phyloP scores from a whole-genome alignment of 2,329 filamentous ascomycete genomes.

The Chaetomium olivaceum region DNA sequence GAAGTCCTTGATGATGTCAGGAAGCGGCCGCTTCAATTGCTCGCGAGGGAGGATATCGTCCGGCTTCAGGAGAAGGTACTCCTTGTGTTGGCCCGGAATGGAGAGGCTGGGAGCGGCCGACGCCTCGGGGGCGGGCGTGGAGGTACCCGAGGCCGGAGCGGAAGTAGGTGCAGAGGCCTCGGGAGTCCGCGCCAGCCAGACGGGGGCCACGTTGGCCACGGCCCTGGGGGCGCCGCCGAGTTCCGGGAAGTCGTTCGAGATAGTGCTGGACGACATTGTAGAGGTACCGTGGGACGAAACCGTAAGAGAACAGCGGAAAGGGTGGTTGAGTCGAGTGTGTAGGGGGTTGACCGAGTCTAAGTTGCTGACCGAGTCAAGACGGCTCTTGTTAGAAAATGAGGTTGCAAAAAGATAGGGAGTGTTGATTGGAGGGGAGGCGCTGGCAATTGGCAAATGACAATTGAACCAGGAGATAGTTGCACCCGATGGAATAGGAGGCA shows the following conservation, averaged over 20 bases:
- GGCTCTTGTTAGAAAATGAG: not conserved
- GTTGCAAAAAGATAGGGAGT: not conserved
- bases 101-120: slow-evolving; percentile 59
- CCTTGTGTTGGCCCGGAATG: slow-evolving; percentile 80
- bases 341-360: not conserved
- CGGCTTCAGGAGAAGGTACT: slow-evolving; percentile 72
- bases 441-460: not conserved
- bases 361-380: not conserved
- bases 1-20: slow-evolving; percentile 85
- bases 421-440: not conserved
- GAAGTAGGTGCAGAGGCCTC: slow-evolving; percentile 65
- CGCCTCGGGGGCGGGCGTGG: slow-evolving; percentile 43
- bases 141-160: slow-evolving; percentile 61
- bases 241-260: slow-evolving; percentile 18
- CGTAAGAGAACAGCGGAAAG: slow-evolving; percentile 2
- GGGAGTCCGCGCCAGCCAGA: slow-evolving; percentile 55
- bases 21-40: slow-evolving; percentile 80
- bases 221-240: slow-evolving; percentile 1
- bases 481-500: not conserved
- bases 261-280: not conserved
- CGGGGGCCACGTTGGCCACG: slow-evolving; percentile 45
- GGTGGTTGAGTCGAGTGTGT: not conserved
- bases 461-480: not conserved
- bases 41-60: slow-evolving; percentile 73
- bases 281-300: slow-evolving; percentile 9